phyloP scores from a whole-genome alignment of 179 eudicot species.

The Silene noctiflora region DNA sequence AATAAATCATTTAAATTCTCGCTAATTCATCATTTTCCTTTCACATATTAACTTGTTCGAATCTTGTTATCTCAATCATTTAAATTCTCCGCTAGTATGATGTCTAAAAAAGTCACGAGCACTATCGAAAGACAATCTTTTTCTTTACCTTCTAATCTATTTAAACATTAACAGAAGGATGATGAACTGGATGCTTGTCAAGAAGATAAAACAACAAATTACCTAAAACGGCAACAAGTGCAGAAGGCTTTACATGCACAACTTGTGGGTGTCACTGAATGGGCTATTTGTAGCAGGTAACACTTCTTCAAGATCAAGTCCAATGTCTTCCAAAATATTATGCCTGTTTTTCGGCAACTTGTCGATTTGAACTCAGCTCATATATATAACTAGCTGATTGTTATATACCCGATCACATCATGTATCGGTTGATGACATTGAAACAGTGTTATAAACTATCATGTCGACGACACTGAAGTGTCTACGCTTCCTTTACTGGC shows the following conservation, averaged over 20 bases:
- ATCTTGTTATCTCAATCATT: no score
- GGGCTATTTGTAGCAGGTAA: slow-evolving; percentile 37
- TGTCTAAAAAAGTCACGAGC: no score
- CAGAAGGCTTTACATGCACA: slow-evolving; percentile 34
- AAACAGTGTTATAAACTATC: slow-evolving; percentile 26
- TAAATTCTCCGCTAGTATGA: no score
- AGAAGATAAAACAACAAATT: slow-evolving; percentile 32
- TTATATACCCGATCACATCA: no score
- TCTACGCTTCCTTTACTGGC: slow-evolving; percentile 36
- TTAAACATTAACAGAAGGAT: slow-evolving; percentile 18
- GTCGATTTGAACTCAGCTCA: no score
- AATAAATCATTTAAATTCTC: not conserved
- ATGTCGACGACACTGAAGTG: slow-evolving; percentile 23
- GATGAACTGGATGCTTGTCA: slow-evolving; percentile 32
- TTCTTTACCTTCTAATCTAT: not conserved
- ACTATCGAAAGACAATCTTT: no score
- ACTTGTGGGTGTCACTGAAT: slow-evolving; percentile 34
- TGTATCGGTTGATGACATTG: no score
- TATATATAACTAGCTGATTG: no score
- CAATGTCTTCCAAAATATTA: no score
- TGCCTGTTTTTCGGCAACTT: no score
- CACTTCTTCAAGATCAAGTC: not conserved
- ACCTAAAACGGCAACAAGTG: slow-evolving; percentile 37
- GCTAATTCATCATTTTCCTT: not conserved
- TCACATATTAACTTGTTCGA: not conserved